phyloP scores from a whole-genome alignment of 2,329 filamentous ascomycete genomes.

The Penicillium sp. region DNA sequence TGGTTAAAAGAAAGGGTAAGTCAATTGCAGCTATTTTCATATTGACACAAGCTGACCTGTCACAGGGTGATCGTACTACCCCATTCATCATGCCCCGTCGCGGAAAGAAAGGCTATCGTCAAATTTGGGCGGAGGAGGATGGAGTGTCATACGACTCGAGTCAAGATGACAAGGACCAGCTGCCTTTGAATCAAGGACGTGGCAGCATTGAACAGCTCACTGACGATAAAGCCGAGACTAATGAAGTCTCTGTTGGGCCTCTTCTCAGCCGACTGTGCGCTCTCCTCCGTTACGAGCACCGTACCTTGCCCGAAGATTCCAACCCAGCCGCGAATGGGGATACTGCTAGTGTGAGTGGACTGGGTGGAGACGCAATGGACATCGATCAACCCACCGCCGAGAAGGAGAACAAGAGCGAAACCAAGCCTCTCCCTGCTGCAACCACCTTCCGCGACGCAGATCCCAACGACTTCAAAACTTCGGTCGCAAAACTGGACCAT shows the following conservation, averaged over 20 bases:
- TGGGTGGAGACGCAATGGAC: constrained; percentile 50
- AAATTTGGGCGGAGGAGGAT: constrained; percentile 94
- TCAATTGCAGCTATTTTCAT: constrained; percentile 4
- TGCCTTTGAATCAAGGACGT: constrained; percentile 75
- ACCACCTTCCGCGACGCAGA: constrained; percentile 76
- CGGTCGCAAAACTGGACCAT: constrained; percentile 77
- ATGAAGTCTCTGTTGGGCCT: constrained; percentile 84
- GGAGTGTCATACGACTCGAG: constrained; percentile 69
- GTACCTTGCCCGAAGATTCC: constrained; percentile 52
- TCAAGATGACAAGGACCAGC: constrained; percentile 60
- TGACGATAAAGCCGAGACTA: constrained; percentile 82
- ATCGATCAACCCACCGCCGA: constrained; percentile 51
- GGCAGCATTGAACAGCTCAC: constrained; percentile 83
- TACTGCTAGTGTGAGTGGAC: constrained; percentile 29
- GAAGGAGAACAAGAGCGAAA: constrained; percentile 26
- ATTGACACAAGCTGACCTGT: constrained; percentile 7
- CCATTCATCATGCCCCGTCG: constrained; percentile 85
- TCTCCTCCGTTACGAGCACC: constrained; percentile 71
- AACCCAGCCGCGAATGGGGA: constrained; percentile 49
- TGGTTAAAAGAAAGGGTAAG: constrained; percentile 77
- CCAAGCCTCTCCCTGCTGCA: constrained; percentile 60
- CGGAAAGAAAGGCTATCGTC: constrained; percentile 79
- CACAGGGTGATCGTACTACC: constrained; percentile 69
- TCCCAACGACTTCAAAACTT: constrained; percentile 74
- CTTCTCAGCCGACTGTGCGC: constrained; percentile 78